Evolutionary conservation across 306 rosid genomes (phyloP), one percentile per base, ranked within the genome.

Genomic region (Quercus cerris): DNA sequence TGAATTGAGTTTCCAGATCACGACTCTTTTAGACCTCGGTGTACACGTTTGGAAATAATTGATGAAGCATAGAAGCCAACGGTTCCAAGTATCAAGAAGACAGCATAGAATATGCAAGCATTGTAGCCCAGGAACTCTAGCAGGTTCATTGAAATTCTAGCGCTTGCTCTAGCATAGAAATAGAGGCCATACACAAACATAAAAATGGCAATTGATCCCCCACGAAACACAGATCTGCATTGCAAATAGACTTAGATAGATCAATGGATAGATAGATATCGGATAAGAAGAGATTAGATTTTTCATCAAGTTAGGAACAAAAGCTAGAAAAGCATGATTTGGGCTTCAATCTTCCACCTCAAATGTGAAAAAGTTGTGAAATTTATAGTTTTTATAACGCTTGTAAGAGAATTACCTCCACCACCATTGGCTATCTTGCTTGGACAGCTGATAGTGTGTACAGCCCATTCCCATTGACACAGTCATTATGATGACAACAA

Each of bases 141-240:
- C 68, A 59, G 23, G 20, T 18, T 51, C n/a, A 19, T 17, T 22
- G 38, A 41, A 64, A 19, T 62, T 20, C 75, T 74, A 6, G 44
- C 31, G 20, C 27, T 27, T 19, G 72, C 22, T 56, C 77, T 80
- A 5, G 75, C 63, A 68, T 58, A 66, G 51, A 84, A 84, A 66
- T 75, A 71, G 25, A 84, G 9, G 6, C 87, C 87, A 62, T 84
- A 79, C 3, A 6, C 52, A n/a, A 84, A 80, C 78, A 84, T 63
- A 78, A 59, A 75, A 17, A 84, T 27, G 19, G 87, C 78, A 0
- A 71, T 38, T 28, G 84, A 75, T 12, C 87, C 86, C 62, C 86
- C 86, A 13, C 84, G 78, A 1, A 75, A 44, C 18, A 76, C 56
- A 7, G 87, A 79, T 44, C 87, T 84, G 71, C 77, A 55, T 49